Base-by-base conservation (phyloP, 495 filamentous ascomycete species). In the Aspergillus ellipticus region DNA sequence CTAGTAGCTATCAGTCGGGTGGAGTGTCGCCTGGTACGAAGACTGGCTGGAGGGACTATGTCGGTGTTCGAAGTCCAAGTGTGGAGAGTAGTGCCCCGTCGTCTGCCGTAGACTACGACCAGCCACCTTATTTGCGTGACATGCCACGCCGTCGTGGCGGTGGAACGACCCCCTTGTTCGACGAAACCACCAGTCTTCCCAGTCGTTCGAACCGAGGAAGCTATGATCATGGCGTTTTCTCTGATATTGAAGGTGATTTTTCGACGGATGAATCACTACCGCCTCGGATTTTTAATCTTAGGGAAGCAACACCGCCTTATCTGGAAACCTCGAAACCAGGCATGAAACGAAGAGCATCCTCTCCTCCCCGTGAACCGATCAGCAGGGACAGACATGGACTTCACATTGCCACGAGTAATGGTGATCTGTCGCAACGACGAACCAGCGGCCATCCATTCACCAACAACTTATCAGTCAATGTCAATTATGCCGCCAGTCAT, bases 331-430 rank as follows among this genome's bases (percentile, higher is more conserved):
- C 77, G 62, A 70, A 70, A 66, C 81, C 69, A 78, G 89, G 57
- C 73, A 87, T 77, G 67, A 96, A 96, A 67, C 81, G 91, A 55
- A 78, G 89, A 51, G 90, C 91, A 21, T 91, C 89, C 2, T 92
- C 89, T 21, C 89, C 90, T 21, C 88, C 85, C 13, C 81, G 82
- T 6, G 90, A 92, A 49, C 87, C 89, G 29, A 82, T 85, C 9
- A 74, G 77, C n/a, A 88, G 90, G 26, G 89, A 91, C 60, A 71
- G 81, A 28, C 77, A 75, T 42, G 66, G 79, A 4, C 65, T 87
- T 53, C 81, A 85, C 56, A 73, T 77, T 13, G 71, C 66, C 3
- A 72, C 74, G 28, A 86, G 80, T 53, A 81, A 81, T 29, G 84
- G 80, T 59, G 89, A 94, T 63, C 62, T 85, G 39, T 80, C 84